Base-by-base conservation (phyloP, 768 basidiomycete species). In the Macrolepiota dolichaula region DNA sequence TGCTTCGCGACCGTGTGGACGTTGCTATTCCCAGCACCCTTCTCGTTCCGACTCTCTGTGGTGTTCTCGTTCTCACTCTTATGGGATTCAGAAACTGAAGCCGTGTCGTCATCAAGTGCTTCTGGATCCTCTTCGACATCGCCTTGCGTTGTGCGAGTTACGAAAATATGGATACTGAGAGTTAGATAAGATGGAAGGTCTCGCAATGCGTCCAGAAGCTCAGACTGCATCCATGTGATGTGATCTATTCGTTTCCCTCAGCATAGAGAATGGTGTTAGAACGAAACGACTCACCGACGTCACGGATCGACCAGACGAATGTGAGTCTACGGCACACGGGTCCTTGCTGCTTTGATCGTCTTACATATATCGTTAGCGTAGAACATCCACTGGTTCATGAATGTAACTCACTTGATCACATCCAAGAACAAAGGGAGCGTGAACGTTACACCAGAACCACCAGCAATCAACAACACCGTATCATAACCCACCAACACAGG, bases 401-500 rank as follows among this genome's bases (percentile, higher is more conserved):
- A 25, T 29, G n/a, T 22, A 4, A 51, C 64, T 53, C 63, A 81
- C 81, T 73, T 70, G 24, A 84, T 66, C 1, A 79, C 62, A 57
- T 78, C 75, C 35, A 80, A 63, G 22, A 85, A 70, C 22, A 80
- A 66, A 9, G 84, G 78, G 0, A 81, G 67, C 13, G 76, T 75
- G 62, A 80, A 83, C 2, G 81, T 73, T 10, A 83, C 72, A 0
- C 84, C 83, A 2, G 83, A 81, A 4, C 83, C 83, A 75, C 80
- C 79, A 55, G 76, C 77, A 46, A 83, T 69, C 37, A 82, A 64
- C 7, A 81, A 62, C 6, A 77, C 74, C 3, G 71, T 72, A 24
- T 78, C 72, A 57, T 72, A 79, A 11, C 75, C 74, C 7, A 70
- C 50, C 9, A 81, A 55, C 36, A 70, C 29, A 4, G 76, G 74